phyloP scores from a whole-genome alignment of 176 grass and related monocot genomes.

The Themeda triandra region DNA sequence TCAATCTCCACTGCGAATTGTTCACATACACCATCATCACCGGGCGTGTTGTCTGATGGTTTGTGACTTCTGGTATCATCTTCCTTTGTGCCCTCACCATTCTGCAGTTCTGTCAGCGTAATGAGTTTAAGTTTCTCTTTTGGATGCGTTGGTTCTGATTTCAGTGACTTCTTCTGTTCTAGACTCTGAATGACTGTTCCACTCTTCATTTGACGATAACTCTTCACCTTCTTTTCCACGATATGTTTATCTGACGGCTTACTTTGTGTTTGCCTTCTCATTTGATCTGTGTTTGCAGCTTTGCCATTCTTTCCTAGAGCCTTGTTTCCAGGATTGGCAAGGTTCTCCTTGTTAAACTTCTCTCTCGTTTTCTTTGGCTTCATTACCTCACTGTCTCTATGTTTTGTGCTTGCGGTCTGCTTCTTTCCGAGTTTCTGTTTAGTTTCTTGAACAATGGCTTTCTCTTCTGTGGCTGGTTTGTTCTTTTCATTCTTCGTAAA shows the following conservation, averaged over 20 bases:
- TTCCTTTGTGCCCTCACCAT: background rate
- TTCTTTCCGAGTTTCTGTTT: conserved; percentile 16
- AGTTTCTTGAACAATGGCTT: conserved; percentile 21
- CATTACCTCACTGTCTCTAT: conserved; percentile 23
- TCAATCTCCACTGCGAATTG: background rate
- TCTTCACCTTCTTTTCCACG: conserved; percentile 9
- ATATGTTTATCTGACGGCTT: conserved; percentile 30
- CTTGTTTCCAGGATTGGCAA: background rate
- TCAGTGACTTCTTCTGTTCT: conserved; percentile 17
- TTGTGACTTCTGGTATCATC: background rate
- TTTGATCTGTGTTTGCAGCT: conserved; percentile 5
- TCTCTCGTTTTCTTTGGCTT: conserved; percentile 21
- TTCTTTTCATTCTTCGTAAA: conserved; percentile 33
- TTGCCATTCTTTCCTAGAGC: conserved; percentile 23
- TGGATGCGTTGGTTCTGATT: conserved; percentile 11
- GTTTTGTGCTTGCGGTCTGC: conserved; percentile 20
- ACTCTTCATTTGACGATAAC: background rate
- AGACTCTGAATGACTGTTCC: conserved; percentile 8
- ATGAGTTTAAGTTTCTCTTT: conserved; percentile 8
- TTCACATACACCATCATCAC: background rate
- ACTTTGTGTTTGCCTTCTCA: conserved; percentile 19
- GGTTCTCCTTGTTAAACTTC: conserved; percentile 41
- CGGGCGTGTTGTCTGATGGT: background rate
- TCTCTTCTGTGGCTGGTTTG: conserved; percentile 24
- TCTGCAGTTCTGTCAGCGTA: background rate